Conservation (phyloP, 257 asterid genomes). For the Cordia subcordata region DNA sequence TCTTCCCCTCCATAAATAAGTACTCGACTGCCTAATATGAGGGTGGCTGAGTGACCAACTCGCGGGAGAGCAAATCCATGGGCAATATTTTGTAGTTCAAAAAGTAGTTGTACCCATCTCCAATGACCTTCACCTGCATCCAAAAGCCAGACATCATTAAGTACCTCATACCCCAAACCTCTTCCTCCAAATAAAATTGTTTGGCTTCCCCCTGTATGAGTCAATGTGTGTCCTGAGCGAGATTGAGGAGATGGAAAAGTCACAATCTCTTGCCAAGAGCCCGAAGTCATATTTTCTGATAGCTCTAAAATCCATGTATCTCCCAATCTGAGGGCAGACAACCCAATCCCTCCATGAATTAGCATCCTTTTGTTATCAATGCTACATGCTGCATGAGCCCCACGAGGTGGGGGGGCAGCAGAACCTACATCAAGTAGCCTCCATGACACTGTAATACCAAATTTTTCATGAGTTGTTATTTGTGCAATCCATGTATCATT, state of each 20-base stretch:
- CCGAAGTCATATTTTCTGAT: constrained; percentile 51
- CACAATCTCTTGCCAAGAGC: constrained; percentile 59
- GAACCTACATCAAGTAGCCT: constrained; percentile 53
- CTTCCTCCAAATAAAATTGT: constrained; percentile 79
- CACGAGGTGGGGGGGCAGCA: constrained; percentile 65
- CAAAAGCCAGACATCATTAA: constrained; percentile 69
- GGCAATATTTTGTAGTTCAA: constrained; percentile 50
- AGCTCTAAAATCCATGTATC: constrained; percentile 77
- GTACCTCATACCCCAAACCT: constrained; percentile 71
- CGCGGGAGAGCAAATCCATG: constrained; percentile 66
- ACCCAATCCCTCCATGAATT: constrained; percentile 86
- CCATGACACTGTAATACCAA: constrained; percentile 64
- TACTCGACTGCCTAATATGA: constrained; percentile 61
- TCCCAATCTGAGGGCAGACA: constrained; percentile 49
- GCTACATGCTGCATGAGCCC: constrained; percentile 88
- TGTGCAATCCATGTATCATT: constrained; percentile 79
- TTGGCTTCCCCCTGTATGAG: constrained; percentile 51
- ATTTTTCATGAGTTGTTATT: constrained; percentile 31
- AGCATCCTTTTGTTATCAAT: constrained; percentile 53
- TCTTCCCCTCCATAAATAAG: constrained; percentile 92
- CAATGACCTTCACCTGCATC: constrained; percentile 39
- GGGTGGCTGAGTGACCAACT: constrained; percentile 89
- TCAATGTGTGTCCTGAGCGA: constrained; percentile 85
- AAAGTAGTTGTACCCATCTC: constrained; percentile 57
- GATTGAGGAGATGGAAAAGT: constrained; percentile 59